These are phyloP conservation scores for Penicillium sp. DNA, from an alignment of 2,329 filamentous ascomycete species.

Conservation along the genomic window DNA sequence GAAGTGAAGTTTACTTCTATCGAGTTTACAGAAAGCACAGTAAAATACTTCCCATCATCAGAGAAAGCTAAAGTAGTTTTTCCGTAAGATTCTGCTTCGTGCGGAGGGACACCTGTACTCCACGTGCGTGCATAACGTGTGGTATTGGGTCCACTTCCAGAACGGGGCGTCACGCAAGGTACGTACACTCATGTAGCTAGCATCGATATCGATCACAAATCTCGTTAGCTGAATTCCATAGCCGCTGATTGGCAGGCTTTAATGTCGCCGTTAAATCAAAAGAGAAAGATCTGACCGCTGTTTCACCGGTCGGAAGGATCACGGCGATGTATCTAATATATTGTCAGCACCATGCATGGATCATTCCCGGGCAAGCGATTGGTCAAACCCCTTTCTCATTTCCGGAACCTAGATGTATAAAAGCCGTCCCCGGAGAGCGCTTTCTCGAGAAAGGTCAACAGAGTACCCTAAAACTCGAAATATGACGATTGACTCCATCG, in stretches of 20 bases:
- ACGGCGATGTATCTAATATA: background rate
- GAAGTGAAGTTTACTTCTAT: too few relatives aligned
- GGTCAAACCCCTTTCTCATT: too few relatives aligned
- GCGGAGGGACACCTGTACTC: background rate
- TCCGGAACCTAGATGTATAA: too few relatives aligned
- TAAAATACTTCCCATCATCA: too few relatives aligned
- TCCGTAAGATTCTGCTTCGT: background rate
- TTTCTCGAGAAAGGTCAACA: too few relatives aligned
- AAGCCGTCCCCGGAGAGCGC: too few relatives aligned
- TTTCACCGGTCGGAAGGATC: background rate
- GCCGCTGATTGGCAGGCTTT: background rate
- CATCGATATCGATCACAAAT: background rate
- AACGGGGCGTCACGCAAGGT: background rate
- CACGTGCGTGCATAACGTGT: background rate
- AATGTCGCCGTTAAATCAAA: background rate
- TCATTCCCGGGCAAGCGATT: background rate
- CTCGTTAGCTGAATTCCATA: background rate
- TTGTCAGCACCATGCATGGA: background rate
- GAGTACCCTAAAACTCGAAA: background rate
- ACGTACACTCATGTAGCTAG: background rate
- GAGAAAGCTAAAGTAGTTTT: too few relatives aligned
- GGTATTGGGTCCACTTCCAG: background rate
- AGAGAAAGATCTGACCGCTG: background rate
- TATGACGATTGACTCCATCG: background rate
- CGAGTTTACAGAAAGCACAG: too few relatives aligned